A percentile compares a stretch with the other conserved stretches of the same genome.
phyloP scores from a whole-genome alignment of 73 alveolate genomes.

The Effrenium voratum region DNA sequence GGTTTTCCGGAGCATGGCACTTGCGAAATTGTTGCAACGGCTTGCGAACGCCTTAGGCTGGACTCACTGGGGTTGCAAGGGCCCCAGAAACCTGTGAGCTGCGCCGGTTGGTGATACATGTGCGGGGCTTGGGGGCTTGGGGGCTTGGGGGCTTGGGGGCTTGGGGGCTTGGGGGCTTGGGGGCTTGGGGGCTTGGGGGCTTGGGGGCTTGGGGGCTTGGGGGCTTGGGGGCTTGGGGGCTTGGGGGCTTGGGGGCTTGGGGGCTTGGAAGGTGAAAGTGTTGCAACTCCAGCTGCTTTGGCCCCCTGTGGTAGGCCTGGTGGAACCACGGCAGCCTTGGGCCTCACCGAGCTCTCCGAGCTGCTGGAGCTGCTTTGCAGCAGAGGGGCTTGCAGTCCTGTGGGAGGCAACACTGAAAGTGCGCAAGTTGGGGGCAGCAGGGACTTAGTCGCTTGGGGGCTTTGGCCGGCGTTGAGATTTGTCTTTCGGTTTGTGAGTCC shows the following conservation, averaged over 20 bases:
- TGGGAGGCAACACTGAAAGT: too few species aligned
- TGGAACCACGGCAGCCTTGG: constrained; percentile 83
- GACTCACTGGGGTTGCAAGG: neutral
- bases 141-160: neutral
- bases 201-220: neutral
- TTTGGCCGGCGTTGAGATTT: too few species aligned
- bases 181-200: neutral
- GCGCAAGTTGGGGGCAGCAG: too few species aligned
- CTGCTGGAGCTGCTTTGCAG: constrained; percentile 88
- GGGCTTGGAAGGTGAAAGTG: too few species aligned
- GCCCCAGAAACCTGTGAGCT: neutral
- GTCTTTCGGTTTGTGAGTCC: too few species aligned
- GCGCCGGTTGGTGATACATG: neutral
- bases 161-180: neutral
- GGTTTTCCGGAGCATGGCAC: neutral
- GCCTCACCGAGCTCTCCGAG: constrained; percentile 81
- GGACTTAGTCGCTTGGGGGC: too few species aligned
- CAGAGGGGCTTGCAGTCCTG: too few species aligned
- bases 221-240: neutral
- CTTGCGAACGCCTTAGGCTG: neutral
- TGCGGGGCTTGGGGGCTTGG: neutral
- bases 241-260: neutral
- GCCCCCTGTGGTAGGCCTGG: constrained; percentile 93
- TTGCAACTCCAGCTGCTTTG: too few species aligned
- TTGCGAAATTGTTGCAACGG: neutral